A percentile compares a stretch with the other conserved stretches of the same genome.
Conservation (phyloP, 2,329 filamentous ascomycete genomes). For the Lecanicillium sp. region DNA sequence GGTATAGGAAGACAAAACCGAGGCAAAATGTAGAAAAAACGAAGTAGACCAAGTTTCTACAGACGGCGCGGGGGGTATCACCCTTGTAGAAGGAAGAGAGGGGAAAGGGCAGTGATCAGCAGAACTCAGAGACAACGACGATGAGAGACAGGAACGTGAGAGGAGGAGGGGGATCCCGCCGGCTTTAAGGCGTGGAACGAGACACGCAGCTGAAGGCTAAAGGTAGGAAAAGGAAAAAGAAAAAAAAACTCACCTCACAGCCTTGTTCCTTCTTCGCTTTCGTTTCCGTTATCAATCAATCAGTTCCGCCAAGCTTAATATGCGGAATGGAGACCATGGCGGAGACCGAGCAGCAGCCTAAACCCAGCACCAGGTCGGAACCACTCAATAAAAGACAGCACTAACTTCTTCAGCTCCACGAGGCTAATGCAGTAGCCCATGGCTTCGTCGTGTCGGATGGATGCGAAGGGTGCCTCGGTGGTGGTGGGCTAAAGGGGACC, state of each 20-base stretch:
- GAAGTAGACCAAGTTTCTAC: too few relatives aligned
- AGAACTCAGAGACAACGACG: neutral
- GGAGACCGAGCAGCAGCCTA: neutral
- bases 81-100: too few relatives aligned
- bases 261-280: too few relatives aligned
- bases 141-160: neutral
- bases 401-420: constrained; percentile 24
- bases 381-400: neutral
- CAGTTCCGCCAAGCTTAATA: constrained; percentile 3
- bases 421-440: constrained; percentile 2
- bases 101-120: neutral
- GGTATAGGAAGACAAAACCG: neutral
- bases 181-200: constrained; percentile 8
- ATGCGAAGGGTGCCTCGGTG: neutral
- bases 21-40: neutral
- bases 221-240: too few relatives aligned
- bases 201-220: too few relatives aligned
- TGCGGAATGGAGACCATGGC: neutral
- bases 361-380: neutral
- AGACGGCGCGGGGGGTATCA: too few relatives aligned
- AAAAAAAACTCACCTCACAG: too few relatives aligned
- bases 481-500: neutral
- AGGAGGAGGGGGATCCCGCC: neutral
- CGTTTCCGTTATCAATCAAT: neutral
- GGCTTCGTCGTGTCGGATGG: neutral